phyloP scores from a whole-genome alignment of 148 eudicot species.

The Cornus suecica region DNA sequence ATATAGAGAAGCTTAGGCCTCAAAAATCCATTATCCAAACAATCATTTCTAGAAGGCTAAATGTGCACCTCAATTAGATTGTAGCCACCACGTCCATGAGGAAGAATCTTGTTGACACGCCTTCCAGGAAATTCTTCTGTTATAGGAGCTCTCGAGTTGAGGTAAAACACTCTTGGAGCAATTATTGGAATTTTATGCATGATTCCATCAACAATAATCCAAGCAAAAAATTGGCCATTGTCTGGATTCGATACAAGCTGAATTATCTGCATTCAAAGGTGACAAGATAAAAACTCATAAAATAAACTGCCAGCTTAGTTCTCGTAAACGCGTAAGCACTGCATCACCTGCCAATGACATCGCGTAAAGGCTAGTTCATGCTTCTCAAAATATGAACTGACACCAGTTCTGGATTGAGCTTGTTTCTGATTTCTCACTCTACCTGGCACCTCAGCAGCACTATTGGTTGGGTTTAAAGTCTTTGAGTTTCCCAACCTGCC shows the following conservation, averaged over 20 bases:
- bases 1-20: constrained; percentile 6
- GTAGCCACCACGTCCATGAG: constrained; percentile 80
- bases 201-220: constrained; percentile 76
- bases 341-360: constrained; percentile 83
- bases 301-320: constrained; percentile 9
- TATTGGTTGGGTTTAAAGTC: constrained; percentile 33
- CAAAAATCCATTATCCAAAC: neutral
- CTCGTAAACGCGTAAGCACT: neutral
- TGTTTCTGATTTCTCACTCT: constrained; percentile 36
- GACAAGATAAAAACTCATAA: constrained; percentile 14
- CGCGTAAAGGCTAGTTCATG: constrained; percentile 67
- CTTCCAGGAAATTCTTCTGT: constrained; percentile 96
- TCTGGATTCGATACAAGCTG: constrained; percentile 67
- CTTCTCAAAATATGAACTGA: constrained; percentile 77
- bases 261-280: constrained; percentile 53
- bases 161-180: constrained; percentile 85
- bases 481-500: constrained; percentile 55
- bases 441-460: constrained; percentile 28
- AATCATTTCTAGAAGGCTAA: neutral
- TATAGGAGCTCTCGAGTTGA: constrained; percentile 87
- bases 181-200: constrained; percentile 76
- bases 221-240: constrained; percentile 75
- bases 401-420: constrained; percentile 55
- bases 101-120: constrained; percentile 84
- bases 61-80: constrained; percentile 83